Evolutionary conservation across 192 early-diverging fungal genomes (phyloP).

Genomic region (Umbelopsis isabellina): DNA sequence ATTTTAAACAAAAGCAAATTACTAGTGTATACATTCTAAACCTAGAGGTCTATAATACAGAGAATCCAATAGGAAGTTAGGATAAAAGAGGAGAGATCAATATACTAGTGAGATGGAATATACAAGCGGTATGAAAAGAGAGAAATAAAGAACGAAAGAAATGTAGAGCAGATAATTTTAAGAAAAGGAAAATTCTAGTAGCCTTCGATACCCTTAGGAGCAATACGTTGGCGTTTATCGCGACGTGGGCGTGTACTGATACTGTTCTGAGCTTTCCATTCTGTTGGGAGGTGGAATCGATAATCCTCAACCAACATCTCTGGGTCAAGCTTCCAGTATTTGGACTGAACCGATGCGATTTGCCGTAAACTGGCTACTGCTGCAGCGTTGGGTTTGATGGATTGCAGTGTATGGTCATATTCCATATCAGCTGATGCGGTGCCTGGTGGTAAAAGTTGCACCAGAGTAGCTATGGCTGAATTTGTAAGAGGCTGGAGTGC

Average conservation of each 20-base stretch:
- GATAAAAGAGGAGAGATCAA: neutral
- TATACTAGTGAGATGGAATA: no score
- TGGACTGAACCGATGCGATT: conserved; percentile 44
- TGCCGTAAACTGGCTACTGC: conserved; percentile 42
- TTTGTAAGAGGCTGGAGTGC: conserved; percentile 50
- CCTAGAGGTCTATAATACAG: neutral
- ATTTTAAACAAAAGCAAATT: no score
- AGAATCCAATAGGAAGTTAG: neutral
- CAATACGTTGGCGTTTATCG: conserved; percentile 35
- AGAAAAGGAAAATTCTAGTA: conserved; percentile 23
- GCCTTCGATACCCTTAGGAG: conserved; percentile 34
- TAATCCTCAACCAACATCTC: conserved; percentile 41
- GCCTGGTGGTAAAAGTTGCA: conserved; percentile 42
- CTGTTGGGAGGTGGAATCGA: conserved; percentile 48
- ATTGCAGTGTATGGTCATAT: conserved; percentile 48
- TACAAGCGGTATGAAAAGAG: neutral
- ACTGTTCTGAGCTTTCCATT: conserved; percentile 51
- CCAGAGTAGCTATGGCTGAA: conserved; percentile 44
- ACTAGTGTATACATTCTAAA: conserved; percentile 12
- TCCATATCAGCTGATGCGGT: conserved; percentile 38
- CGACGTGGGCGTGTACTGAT: conserved; percentile 47
- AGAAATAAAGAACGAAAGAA: neutral
- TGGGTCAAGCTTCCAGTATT: conserved; percentile 52
- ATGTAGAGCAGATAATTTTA: neutral
- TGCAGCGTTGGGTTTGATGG: conserved; percentile 53